Evolutionary conservation across 305 asterid species (phyloP).

Genomic region (Lippia alba): DNA sequence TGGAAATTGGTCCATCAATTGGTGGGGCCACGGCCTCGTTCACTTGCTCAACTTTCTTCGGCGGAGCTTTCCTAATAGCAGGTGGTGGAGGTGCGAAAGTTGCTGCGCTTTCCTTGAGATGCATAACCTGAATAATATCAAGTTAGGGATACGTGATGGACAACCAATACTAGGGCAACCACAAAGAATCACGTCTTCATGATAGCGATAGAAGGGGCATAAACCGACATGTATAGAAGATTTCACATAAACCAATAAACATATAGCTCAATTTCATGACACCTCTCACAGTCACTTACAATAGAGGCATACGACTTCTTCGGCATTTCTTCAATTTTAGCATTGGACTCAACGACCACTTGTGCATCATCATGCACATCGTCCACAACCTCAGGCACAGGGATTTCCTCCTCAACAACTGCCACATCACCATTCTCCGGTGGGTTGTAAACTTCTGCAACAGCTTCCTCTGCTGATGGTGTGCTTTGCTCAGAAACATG

Average conservation of each 20-base stretch:
- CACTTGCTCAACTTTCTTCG: slow-evolving; percentile 61
- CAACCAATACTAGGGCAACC: background rate
- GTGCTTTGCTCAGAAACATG: slow-evolving; percentile 49
- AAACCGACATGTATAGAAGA: slow-evolving; percentile 7
- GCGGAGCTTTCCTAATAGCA: slow-evolving; percentile 53
- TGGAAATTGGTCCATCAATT: slow-evolving; percentile 51
- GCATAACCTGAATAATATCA: slow-evolving; percentile 65
- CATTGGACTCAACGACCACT: slow-evolving; percentile 54
- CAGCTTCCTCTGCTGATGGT: slow-evolving; percentile 53
- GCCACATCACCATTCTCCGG: slow-evolving; percentile 56
- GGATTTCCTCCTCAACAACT: slow-evolving; percentile 61
- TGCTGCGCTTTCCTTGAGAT: slow-evolving; percentile 65
- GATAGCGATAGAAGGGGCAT: background rate
- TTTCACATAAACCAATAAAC: background rate
- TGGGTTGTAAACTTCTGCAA: slow-evolving; percentile 55
- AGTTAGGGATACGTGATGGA: background rate
- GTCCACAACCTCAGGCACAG: slow-evolving; percentile 70
- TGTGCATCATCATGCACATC: slow-evolving; percentile 56
- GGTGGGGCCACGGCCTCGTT: slow-evolving; percentile 48
- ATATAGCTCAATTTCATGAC: background rate
- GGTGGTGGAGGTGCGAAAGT: slow-evolving; percentile 58
- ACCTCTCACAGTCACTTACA: slow-evolving; percentile 47
- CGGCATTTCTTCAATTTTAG: slow-evolving; percentile 63
- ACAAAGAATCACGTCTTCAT: background rate
- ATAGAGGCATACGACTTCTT: slow-evolving; percentile 77